Conservation (phyloP, 2,329 filamentous ascomycete species). For the Chrysoporthe deuterocubensis region DNA sequence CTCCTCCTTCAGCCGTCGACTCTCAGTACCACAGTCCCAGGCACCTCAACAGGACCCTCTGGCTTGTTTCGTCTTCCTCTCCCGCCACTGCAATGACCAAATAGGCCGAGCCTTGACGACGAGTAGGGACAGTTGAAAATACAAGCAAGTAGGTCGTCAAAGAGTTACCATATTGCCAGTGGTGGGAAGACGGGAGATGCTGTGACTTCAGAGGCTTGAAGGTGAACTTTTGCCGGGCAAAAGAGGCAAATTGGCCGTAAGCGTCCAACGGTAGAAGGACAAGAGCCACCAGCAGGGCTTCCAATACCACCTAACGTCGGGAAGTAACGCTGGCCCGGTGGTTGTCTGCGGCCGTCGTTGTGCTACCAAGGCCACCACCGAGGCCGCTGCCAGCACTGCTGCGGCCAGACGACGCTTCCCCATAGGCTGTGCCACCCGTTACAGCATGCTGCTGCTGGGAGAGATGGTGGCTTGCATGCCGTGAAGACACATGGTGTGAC, state of each 20-base stretch:
- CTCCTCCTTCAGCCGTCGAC: constrained; percentile 1
- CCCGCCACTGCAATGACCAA: no score
- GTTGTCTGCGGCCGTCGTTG: constrained; percentile 21
- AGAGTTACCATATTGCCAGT: not conserved
- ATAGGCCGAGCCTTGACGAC: no score
- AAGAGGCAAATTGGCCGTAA: not conserved
- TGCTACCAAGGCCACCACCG: constrained; percentile 19
- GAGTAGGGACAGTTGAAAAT: not conserved
- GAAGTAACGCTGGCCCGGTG: constrained; percentile 23
- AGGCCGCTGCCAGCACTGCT: constrained; percentile 22
- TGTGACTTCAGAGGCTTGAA: not conserved
- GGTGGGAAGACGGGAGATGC: not conserved
- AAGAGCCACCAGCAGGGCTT: not conserved
- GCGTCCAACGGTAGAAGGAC: not conserved
- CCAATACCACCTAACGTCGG: constrained; percentile 16
- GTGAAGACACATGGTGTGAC: constrained; percentile 20
- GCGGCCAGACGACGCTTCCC: constrained; percentile 21
- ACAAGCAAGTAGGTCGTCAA: not conserved
- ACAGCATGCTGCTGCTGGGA: constrained; percentile 23
- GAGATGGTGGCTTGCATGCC: constrained; percentile 20
- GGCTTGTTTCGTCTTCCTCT: not conserved
- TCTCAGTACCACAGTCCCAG: not conserved
- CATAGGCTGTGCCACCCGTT: constrained; percentile 25
- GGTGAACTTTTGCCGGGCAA: no score
- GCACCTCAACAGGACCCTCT: not conserved